Base-by-base conservation (phyloP, 2,329 filamentous ascomycete species). In the Corynespora cassiicola region DNA sequence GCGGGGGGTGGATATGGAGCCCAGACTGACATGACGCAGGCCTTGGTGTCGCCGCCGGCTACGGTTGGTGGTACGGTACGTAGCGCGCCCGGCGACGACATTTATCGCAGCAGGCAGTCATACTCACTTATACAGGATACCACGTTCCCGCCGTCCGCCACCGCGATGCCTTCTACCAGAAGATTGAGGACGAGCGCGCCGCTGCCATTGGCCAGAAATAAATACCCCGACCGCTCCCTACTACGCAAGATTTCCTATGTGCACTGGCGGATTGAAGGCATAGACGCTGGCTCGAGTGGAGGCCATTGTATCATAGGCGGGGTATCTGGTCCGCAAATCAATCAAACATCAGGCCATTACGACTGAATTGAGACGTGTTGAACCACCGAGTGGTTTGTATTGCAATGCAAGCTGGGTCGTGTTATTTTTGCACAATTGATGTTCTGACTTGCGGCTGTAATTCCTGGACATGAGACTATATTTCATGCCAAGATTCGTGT, bases 1-100 rank as follows among this genome's bases (percentile, higher is more conserved):
- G n/a, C n/a, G n/a, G n/a, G n/a, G n/a, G n/a, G n/a, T n/a, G n/a
- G n/a, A n/a, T 58, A 26, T 9, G 8, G 16, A 7, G 14, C 20
- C n/a, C n/a, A n/a, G n/a, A n/a, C n/a, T n/a, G n/a, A n/a, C n/a
- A n/a, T n/a, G n/a, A n/a, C 26, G 31, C 52, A 84, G 81, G 81
- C 69, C 79, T 85, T 65, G 81, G 82, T 59, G 75, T 78, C 52
- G 73, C 80, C 54, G 75, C 75, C 66, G 83, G 81, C 56, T 86
- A 85, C 70, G 75, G 78, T 64, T 86, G 78, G 75, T 86, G 82
- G 83, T 86, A 86, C 73, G 82, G 73, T 76, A 75, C 50, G 74
- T 76, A 61, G 11, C 15, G 17, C 14, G 11, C 6, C 17, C 6
- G n/a, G n/a, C n/a, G n/a, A n/a, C n/a, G n/a, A n/a, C n/a, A n/a